Conservation (phyloP, 192 early-diverging fungal species). For the Paraglomus occultum region DNA sequence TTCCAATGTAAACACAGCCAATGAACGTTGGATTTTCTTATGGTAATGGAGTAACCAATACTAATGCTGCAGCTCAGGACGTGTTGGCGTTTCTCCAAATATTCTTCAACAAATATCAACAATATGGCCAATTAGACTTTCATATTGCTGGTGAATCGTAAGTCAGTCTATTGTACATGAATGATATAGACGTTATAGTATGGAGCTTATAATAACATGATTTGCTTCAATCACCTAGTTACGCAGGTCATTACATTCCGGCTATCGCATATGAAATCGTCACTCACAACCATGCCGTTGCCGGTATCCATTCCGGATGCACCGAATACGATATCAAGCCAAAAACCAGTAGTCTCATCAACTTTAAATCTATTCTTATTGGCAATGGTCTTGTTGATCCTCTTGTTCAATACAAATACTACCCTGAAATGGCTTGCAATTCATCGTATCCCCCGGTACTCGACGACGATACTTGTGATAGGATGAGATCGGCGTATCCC, state of each 20-base stretch:
- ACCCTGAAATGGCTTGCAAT: conserved; percentile 74
- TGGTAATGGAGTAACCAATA: conserved; percentile 68
- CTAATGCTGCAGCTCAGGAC: conserved; percentile 79
- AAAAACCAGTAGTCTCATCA: conserved; percentile 48
- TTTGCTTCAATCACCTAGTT: conserved; percentile 31
- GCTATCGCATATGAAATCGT: conserved; percentile 83
- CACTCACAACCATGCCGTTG: conserved; percentile 62
- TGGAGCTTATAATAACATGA: neutral
- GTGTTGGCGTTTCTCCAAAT: conserved; percentile 92
- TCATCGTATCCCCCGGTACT: conserved; percentile 76
- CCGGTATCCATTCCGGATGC: conserved; percentile 33
- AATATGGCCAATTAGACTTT: conserved; percentile 77
- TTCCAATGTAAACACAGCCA: conserved; percentile 47
- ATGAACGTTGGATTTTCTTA: conserved; percentile 92
- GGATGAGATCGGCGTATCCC: conserved; percentile 72
- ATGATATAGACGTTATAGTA: conserved; percentile 32
- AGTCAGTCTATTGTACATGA: conserved; percentile 28
- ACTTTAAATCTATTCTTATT: conserved; percentile 75
- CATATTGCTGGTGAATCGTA: conserved; percentile 84
- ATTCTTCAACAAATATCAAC: conserved; percentile 82
- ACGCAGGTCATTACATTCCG: conserved; percentile 94
- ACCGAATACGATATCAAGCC: neutral
- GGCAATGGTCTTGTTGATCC: conserved; percentile 94
- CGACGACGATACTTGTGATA: conserved; percentile 64
- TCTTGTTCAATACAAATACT: conserved; percentile 85